Conservation (phyloP, 192 early-diverging fungal genomes). For the Kickxella alabastrina region DNA sequence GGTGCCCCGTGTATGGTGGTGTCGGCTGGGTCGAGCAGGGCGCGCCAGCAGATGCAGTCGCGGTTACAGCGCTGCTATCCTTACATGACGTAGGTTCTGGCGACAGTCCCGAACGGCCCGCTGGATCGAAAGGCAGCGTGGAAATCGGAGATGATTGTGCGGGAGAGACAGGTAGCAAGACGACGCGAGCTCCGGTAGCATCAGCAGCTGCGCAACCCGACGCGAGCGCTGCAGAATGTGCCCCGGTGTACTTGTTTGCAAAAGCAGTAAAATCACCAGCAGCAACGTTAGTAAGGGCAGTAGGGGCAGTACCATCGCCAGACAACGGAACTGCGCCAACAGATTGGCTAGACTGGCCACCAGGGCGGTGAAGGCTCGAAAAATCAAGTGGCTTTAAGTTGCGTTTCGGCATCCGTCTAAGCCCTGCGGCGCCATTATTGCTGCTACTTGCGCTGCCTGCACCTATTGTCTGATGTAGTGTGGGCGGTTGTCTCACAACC, state of each 20-base stretch:
- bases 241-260: constrained; percentile 12
- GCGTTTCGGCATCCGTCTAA: constrained; percentile 47
- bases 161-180: constrained; percentile 43
- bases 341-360: constrained; percentile 10
- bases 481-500: not conserved
- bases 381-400: constrained; percentile 53
- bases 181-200: constrained; percentile 11
- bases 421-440: constrained; percentile 12
- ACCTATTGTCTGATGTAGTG: constrained; percentile 12
- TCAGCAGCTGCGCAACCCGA: constrained; percentile 2
- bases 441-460: constrained; percentile 5
- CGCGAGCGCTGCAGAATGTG: constrained; percentile 13
- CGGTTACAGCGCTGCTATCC: not conserved
- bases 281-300: constrained; percentile 11
- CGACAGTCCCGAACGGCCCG: constrained; percentile 7
- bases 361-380: constrained; percentile 32
- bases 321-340: not conserved
- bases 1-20: constrained; percentile 35
- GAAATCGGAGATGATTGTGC: constrained; percentile 26
- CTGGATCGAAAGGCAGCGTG: constrained; percentile 4
- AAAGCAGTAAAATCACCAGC: constrained; percentile 17
- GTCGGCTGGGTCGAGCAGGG: constrained; percentile 18
- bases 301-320: constrained; percentile 14
- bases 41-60: not conserved
- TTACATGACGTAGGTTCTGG: constrained; percentile 2